Conservation (phyloP, 352 stramenopile species). For the Phytopythium montanum region DNA sequence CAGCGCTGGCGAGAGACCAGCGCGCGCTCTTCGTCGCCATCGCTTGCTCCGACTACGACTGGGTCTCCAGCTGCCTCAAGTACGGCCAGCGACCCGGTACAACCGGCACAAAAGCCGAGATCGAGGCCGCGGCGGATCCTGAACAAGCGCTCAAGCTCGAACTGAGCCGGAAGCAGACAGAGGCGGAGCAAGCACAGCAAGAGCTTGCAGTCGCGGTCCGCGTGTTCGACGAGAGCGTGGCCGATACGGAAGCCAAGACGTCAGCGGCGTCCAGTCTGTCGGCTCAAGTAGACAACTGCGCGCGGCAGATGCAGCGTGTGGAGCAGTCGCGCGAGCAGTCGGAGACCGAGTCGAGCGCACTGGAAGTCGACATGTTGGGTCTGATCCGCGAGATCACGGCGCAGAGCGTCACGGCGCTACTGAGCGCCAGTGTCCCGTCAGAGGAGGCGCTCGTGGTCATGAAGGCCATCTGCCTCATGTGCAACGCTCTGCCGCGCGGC, state of each 20-base stretch:
- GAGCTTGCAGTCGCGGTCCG: constrained; percentile 45
- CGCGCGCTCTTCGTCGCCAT: constrained; percentile 64
- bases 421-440: constrained; percentile 54
- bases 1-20: constrained; percentile 48
- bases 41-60: constrained; percentile 64
- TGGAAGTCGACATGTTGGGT: constrained; percentile 58
- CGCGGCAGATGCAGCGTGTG: constrained; percentile 47
- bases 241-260: constrained; percentile 64
- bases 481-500: constrained; percentile 48
- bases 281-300: constrained; percentile 53
- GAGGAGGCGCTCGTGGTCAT: constrained; percentile 54
- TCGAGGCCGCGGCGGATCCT: constrained; percentile 5
- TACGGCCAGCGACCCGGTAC: constrained; percentile 13
- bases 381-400: constrained; percentile 70
- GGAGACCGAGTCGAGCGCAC: constrained; percentile 37
- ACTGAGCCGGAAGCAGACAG: constrained; percentile 17
- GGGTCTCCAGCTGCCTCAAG: constrained; percentile 38
- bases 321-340: constrained; percentile 43
- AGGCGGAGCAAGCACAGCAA: constrained; percentile 8
- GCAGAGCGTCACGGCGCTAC: constrained; percentile 60
- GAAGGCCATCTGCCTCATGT: constrained; percentile 74
- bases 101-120: constrained; percentile 4
- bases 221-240: constrained; percentile 67
- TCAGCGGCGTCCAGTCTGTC: constrained; percentile 34
- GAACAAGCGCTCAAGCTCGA: constrained; percentile 15